Percentiles rank a stretch among this genome's conserved stretches.
Conservation (phyloP, 139 green algal species). For the Astrephomene gubernaculifera region DNA sequence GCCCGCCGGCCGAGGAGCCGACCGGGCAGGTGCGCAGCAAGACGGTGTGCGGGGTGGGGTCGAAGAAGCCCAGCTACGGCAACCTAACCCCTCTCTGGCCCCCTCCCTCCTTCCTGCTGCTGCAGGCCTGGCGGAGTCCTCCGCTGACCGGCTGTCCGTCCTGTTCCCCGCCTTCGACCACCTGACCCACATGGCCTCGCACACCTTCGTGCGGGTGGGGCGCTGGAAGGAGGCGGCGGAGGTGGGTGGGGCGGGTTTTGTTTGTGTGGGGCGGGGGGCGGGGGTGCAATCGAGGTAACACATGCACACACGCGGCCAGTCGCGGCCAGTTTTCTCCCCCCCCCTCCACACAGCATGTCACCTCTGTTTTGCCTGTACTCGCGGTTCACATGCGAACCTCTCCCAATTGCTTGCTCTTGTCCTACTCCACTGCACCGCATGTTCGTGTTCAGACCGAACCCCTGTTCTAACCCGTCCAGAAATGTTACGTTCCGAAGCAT, state of each 20-base stretch:
- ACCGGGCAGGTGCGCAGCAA: neutral
- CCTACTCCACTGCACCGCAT: too few relatives aligned
- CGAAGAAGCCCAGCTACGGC: neutral
- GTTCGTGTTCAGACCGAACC: too few relatives aligned
- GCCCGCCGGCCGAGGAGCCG: neutral
- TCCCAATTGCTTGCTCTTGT: too few relatives aligned
- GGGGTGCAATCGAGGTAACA: neutral
- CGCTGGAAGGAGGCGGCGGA: constrained; percentile 52
- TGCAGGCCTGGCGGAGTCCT: constrained; percentile 25
- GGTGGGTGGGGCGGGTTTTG: neutral
- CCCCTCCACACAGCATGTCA: too few relatives aligned
- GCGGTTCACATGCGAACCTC: too few relatives aligned
- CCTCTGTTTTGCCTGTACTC: too few relatives aligned
- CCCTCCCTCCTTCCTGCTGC: neutral
- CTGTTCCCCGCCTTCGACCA: constrained; percentile 44
- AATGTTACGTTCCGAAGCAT: too few relatives aligned
- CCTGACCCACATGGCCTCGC: constrained; percentile 69
- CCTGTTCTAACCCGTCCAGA: too few relatives aligned
- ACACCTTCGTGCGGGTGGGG: constrained; percentile 57
- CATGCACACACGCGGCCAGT: too few relatives aligned
- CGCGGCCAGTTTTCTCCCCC: too few relatives aligned
- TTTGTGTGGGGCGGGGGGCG: neutral
- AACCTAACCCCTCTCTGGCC: neutral
- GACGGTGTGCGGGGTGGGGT: neutral
- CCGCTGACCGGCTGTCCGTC: constrained; percentile 19